phyloP scores from a whole-genome alignment of 805 yeast species.

The Myxozyma melibiosi region DNA sequence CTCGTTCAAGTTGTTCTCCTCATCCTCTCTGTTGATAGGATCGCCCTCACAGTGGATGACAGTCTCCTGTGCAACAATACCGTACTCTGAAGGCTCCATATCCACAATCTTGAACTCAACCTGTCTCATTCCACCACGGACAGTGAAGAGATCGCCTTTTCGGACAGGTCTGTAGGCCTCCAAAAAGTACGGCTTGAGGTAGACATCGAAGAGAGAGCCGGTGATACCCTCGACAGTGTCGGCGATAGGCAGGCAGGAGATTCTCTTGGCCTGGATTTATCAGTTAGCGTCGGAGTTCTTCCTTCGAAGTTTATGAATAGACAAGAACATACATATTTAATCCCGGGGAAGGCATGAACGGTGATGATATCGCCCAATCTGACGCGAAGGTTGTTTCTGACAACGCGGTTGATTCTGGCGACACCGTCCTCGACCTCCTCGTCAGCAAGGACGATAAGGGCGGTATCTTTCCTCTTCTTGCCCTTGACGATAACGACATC shows the following conservation, averaged over 20 bases:
- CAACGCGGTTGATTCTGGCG: constrained; percentile 91
- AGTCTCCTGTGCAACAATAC: constrained; percentile 98
- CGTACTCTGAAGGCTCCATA: constrained; percentile 95
- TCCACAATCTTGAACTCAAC: constrained; percentile 98
- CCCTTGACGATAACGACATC: constrained; percentile 98
- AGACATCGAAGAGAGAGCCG: constrained; percentile 94
- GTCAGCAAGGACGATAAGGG: constrained; percentile 90
- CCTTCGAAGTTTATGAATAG: not conserved
- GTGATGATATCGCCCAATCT: constrained; percentile 91
- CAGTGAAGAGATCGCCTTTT: constrained; percentile 94
- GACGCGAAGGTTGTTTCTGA: constrained; percentile 90
- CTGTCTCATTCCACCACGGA: constrained; percentile 99
- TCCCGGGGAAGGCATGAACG: constrained; percentile 95
- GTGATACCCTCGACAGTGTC: constrained; percentile 98
- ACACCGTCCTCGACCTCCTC: constrained; percentile 97
- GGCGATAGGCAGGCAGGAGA: constrained; percentile 93
- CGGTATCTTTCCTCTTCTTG: constrained; percentile 97
- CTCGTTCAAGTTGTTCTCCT: constrained; percentile 92
- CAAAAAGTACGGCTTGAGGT: constrained; percentile 95
- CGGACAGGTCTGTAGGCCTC: constrained; percentile 99
- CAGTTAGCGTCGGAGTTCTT: not conserved
- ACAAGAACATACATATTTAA: constrained; percentile 61
- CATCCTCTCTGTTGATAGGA: constrained; percentile 97
- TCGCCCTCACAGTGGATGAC: constrained; percentile 98
- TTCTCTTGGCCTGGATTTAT: constrained; percentile 76